phyloP scores from a whole-genome alignment of 805 yeast genomes.

The Priceomyces castillae region DNA sequence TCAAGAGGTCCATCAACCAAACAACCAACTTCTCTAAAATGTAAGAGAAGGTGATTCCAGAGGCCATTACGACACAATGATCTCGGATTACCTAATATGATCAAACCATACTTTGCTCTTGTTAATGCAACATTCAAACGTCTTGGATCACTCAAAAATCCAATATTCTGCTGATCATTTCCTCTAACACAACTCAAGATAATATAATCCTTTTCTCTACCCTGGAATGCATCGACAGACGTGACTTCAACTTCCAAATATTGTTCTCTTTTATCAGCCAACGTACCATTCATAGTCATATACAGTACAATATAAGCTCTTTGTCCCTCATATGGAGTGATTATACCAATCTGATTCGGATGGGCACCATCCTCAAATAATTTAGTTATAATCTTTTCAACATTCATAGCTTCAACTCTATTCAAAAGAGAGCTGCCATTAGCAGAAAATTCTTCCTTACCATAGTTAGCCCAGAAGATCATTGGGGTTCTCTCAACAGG shows the following conservation, averaged over 20 bases:
- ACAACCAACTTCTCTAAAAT: slow-evolving; percentile 81
- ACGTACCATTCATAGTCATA: slow-evolving; percentile 68
- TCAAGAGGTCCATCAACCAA: slow-evolving; percentile 88
- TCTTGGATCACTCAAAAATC: slow-evolving; percentile 44
- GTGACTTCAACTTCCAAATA: slow-evolving; percentile 81
- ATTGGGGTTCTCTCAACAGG: slow-evolving; percentile 80
- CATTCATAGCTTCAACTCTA: slow-evolving; percentile 85
- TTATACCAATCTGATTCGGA: slow-evolving; percentile 84
- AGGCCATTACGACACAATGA: slow-evolving; percentile 65
- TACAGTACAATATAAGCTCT: slow-evolving; percentile 76
- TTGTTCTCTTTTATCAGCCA: slow-evolving; percentile 52
- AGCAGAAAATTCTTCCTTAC: slow-evolving; percentile 82
- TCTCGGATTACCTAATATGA: slow-evolving; percentile 78
- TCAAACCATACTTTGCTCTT: slow-evolving; percentile 42
- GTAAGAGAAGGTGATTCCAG: slow-evolving; percentile 77
- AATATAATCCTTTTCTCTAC: slow-evolving; percentile 44
- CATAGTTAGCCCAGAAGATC: slow-evolving; percentile 93
- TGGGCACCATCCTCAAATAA: slow-evolving; percentile 73
- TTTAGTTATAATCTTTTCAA: slow-evolving; percentile 72
- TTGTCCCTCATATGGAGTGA: slow-evolving; percentile 95
- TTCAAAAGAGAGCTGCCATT: slow-evolving; percentile 81
- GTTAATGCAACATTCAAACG: slow-evolving; percentile 45
- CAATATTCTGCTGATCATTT: slow-evolving; percentile 38
- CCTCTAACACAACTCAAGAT: slow-evolving; percentile 46
- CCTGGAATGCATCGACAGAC: slow-evolving; percentile 43